Percentiles rank a stretch among this genome's conserved stretches.
Conservation (phyloP, 1,284 basidiomycete species). For the Kwoniella shivajii region DNA sequence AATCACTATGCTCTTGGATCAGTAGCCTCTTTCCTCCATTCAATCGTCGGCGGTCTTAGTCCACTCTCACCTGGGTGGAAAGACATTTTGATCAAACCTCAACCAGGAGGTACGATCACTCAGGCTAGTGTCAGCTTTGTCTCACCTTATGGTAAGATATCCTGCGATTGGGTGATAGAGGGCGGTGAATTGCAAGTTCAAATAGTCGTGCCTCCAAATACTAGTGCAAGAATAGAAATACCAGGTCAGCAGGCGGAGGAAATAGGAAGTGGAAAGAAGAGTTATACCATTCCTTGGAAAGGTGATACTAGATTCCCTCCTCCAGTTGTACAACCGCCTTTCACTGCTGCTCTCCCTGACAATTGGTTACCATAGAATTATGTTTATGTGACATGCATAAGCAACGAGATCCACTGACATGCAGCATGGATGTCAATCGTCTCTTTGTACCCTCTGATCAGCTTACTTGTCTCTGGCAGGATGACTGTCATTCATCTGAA, state of each 20-base stretch:
- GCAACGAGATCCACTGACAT: too few relatives aligned
- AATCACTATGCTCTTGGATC: conserved; percentile 46
- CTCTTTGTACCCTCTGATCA: too few relatives aligned
- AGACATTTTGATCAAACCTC: conserved; percentile 28
- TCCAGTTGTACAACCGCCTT: conserved; percentile 9
- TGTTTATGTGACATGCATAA: too few relatives aligned
- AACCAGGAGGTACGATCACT: conserved; percentile 41
- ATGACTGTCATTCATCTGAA: too few relatives aligned
- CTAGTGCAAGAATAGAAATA: conserved; percentile 16
- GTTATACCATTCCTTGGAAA: background rate
- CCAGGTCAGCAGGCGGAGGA: background rate
- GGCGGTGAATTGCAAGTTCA: conserved; percentile 19
- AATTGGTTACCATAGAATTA: conserved; percentile 15
- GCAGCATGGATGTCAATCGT: too few relatives aligned
- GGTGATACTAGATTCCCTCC: conserved; percentile 13
- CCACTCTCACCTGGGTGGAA: conserved; percentile 35
- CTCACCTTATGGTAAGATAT: conserved; percentile 21
- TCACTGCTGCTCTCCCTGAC: conserved; percentile 16
- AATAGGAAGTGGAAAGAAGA: background rate
- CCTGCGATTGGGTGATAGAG: conserved; percentile 24
- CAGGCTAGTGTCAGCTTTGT: conserved; percentile 15
- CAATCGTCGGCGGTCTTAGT: conserved; percentile 34
- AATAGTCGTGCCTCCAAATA: conserved; percentile 32
- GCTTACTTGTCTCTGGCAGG: too few relatives aligned
- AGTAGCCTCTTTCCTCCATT: conserved; percentile 36